Base-by-base conservation (phyloP, 2,329 filamentous ascomycete species). In the Cladosporium sp. region DNA sequence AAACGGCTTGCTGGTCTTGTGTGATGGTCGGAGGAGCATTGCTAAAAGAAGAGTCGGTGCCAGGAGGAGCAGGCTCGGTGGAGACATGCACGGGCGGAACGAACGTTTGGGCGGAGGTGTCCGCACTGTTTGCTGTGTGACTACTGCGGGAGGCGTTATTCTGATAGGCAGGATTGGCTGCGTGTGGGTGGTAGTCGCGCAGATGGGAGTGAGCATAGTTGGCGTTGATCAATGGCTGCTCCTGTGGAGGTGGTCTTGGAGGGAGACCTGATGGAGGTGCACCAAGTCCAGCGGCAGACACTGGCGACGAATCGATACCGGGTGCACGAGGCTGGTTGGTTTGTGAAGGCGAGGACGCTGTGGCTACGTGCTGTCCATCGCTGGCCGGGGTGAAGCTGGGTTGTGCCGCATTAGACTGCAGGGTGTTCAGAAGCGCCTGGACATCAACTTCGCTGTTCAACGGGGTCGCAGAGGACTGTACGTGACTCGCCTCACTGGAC, bases 171-270 rank as follows among this genome's bases (percentile, higher is more conserved):
- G 74, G 68, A 58, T 79, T 76, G 59, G 78, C 76, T 62, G 76
- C 80, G 71, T 83, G 81, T 23, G 81, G 81, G 70, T 84, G 82
- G 69, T 81, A 83, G 46, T 81, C 80, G 68, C 81, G 78, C 65
- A 83, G 82, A 71, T 83, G 80, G 66, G 78, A 79, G 58, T 80
- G 80, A 46, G 77, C 76, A 73, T 82, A 83, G 68, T 82, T 82
- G 52, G 80, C 76, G 68, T 83, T 78, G 59, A 81, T 82, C 66
- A 78, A 73, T 63, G 79, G 79, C 72, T 80, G 80, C 67, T 82
- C 81, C 74, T 83, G 82, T 44, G 81, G 78, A 66, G 81, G 82
- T 52, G 81, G 82, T 67, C 80, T 77, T 44, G 81, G 77, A 71
- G 81, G 82, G 8, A 83, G 80, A 55, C 79, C 76, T 65, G 76